A percentile compares a stretch with the other conserved stretches of the same genome.
Conservation (phyloP, 257 asterid species). For the Solanum medicagineum region DNA sequence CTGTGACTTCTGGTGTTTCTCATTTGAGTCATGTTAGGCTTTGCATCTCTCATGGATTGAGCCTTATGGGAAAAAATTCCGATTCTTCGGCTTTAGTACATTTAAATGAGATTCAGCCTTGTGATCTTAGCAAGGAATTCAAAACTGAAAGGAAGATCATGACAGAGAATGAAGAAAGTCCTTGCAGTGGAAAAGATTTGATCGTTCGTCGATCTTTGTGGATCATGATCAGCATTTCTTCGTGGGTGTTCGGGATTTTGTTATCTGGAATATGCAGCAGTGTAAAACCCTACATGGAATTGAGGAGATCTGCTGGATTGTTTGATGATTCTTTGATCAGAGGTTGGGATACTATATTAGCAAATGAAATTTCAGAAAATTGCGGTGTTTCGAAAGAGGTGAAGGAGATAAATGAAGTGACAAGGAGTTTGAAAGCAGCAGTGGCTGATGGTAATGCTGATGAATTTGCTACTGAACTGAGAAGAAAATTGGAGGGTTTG, state of each 20-base stretch:
- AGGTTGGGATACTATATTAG: conserved; percentile 21
- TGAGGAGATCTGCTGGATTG: conserved; percentile 12
- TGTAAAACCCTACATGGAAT: conserved; percentile 18
- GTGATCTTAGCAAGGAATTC: conserved; percentile 5
- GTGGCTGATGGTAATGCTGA: not conserved
- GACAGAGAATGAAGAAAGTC: conserved; percentile 12
- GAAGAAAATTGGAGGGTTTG: conserved; percentile 23
- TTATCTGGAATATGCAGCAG: conserved; percentile 33
- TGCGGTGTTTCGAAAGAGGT: conserved; percentile 30
- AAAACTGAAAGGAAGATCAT: conserved; percentile 6
- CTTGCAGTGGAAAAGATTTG: conserved; percentile 21
- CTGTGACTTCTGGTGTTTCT: conserved; percentile 33
- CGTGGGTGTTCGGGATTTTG: conserved; percentile 34
- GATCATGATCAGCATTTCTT: conserved; percentile 16
- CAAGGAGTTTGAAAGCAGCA: not conserved
- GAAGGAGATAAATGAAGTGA: conserved; percentile 29
- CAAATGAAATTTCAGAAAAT: conserved; percentile 8
- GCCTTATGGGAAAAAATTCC: conserved; percentile 5
- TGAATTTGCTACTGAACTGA: conserved; percentile 13
- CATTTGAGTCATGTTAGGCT: conserved; percentile 34
- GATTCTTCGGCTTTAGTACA: not conserved
- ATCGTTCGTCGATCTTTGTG: conserved; percentile 22
- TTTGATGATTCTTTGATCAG: conserved; percentile 22
- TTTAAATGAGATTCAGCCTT: conserved; percentile 12
- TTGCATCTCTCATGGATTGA: conserved; percentile 24